A percentile compares a stretch with the other conserved stretches of the same genome.
phyloP scores from a whole-genome alignment of 495 filamentous ascomycete genomes.

The Pyronema domesticum region DNA sequence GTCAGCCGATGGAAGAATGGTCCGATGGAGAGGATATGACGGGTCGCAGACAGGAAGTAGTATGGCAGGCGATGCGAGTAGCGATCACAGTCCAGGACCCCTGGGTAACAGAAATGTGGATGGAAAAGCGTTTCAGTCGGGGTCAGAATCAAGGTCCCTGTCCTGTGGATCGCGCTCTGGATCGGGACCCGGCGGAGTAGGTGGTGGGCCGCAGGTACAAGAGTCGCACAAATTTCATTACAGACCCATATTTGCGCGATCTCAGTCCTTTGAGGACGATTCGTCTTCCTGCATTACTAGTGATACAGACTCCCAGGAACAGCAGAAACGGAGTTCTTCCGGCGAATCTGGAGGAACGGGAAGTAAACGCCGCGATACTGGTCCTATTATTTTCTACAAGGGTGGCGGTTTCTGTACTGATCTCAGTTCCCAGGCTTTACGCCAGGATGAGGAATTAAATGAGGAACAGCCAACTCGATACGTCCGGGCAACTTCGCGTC shows the following conservation, averaged over 20 bases:
- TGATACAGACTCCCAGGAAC: constrained; percentile 17
- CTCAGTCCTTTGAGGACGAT: constrained; percentile 29
- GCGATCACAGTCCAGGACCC: constrained; percentile 6
- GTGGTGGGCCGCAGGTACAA: neutral
- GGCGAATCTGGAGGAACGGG: constrained; percentile 25
- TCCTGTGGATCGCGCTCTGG: neutral
- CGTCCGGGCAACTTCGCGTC: constrained; percentile 18
- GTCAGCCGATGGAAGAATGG: constrained; percentile 51
- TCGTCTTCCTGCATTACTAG: constrained; percentile 28
- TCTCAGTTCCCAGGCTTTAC: constrained; percentile 27
- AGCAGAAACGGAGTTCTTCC: constrained; percentile 28
- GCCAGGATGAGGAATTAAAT: constrained; percentile 3
- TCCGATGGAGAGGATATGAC: constrained; percentile 51
- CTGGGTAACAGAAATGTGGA: neutral
- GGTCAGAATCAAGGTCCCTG: neutral
- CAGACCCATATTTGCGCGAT: constrained; percentile 42
- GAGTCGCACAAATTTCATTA: constrained; percentile 35
- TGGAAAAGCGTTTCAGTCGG: neutral
- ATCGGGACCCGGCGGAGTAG: neutral
- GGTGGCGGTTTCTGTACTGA: constrained; percentile 59
- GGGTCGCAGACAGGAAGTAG: constrained; percentile 43
- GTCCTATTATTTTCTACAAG: constrained; percentile 68
- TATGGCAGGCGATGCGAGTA: constrained; percentile 17
- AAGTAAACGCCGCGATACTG: constrained; percentile 29
- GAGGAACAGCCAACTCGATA: constrained; percentile 1